A percentile compares a stretch with the other conserved stretches of the same genome.
These are phyloP conservation scores for Papiliotrema nemorosa DNA, from an alignment of 1,284 basidiomycete species.

Conservation along the genomic window DNA sequence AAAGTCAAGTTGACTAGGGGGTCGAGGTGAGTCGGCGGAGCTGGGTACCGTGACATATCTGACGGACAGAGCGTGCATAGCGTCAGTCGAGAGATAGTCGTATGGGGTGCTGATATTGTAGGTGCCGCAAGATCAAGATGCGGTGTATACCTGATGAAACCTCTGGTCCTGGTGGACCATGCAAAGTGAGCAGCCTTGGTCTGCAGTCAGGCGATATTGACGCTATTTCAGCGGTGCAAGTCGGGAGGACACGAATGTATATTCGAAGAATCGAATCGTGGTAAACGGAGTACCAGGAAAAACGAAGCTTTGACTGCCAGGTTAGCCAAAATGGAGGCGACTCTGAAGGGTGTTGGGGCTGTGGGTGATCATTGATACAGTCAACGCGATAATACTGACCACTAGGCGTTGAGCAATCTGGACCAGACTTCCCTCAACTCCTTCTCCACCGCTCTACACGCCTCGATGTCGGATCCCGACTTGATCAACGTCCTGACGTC, in stretches of 20 bases:
- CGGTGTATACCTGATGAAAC: constrained; percentile 83
- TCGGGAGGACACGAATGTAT: constrained; percentile 83
- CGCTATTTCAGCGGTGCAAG: constrained; percentile 48
- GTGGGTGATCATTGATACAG: constrained; percentile 19
- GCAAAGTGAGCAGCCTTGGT: constrained; percentile 57
- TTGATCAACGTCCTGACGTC: constrained; percentile 78
- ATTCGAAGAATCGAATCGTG: constrained; percentile 91
- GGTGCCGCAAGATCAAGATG: constrained; percentile 94
- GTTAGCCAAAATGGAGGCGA: constrained; percentile 88
- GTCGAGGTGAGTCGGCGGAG: constrained; percentile 61
- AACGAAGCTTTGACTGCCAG: constrained; percentile 82
- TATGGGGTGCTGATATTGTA: constrained; percentile 5
- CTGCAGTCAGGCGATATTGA: neutral
- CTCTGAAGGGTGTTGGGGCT: constrained; percentile 60
- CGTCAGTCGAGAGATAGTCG: constrained; percentile 18
- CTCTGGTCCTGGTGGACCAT: constrained; percentile 70
- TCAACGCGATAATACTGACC: neutral
- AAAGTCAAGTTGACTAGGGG: constrained; percentile 84
- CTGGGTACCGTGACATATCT: no score
- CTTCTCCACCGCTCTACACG: constrained; percentile 40
- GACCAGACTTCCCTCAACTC: constrained; percentile 57
- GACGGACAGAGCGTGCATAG: constrained; percentile 42
- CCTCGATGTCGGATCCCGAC: constrained; percentile 52
- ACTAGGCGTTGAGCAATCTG: constrained; percentile 63
- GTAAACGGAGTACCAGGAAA: constrained; percentile 81